phyloP scores from a whole-genome alignment of 352 stramenopile species.

The Phytophthora kernoviae region DNA sequence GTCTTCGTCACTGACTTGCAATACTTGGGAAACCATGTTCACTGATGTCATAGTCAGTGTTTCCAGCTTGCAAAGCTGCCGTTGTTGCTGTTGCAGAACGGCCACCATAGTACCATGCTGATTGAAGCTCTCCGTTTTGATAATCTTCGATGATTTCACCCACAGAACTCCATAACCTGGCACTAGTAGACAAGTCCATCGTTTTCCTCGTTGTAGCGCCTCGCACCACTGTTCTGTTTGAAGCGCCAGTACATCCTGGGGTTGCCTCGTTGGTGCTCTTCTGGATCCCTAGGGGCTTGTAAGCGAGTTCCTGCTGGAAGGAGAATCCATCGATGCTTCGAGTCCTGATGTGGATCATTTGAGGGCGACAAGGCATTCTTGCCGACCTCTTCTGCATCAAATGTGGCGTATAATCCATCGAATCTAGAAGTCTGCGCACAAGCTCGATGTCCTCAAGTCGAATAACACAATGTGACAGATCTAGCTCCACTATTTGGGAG shows the following conservation, averaged over 20 bases:
- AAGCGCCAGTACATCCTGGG: slow-evolving; percentile 12
- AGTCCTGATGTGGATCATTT: neutral
- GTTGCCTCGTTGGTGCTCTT: neutral
- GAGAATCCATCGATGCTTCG: slow-evolving; percentile 11
- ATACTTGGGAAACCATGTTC: slow-evolving; percentile 4
- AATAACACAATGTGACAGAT: slow-evolving; percentile 50
- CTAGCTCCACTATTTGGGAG: slow-evolving; percentile 24
- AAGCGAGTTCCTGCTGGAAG: slow-evolving; percentile 16
- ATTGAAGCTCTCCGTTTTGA: slow-evolving; percentile 3
- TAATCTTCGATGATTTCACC: slow-evolving; percentile 22
- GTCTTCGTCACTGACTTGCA: slow-evolving; percentile 10
- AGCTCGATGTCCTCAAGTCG: slow-evolving; percentile 30
- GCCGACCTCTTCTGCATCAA: slow-evolving; percentile 8
- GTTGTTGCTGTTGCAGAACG: neutral
- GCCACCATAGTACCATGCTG: neutral
- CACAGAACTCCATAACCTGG: slow-evolving; percentile 43
- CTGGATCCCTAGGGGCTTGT: slow-evolving; percentile 14
- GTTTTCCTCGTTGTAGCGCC: slow-evolving; percentile 9
- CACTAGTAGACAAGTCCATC: slow-evolving; percentile 37
- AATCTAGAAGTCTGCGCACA: slow-evolving; percentile 16
- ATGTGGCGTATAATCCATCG: slow-evolving; percentile 3
- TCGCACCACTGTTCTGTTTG: slow-evolving; percentile 24
- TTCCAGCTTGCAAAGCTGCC: slow-evolving; percentile 16
- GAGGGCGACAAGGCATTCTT: neutral
- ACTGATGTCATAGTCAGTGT: slow-evolving; percentile 41